Conservation (phyloP, 2,329 filamentous ascomycete genomes). For the Colletotrichum liriopes region DNA sequence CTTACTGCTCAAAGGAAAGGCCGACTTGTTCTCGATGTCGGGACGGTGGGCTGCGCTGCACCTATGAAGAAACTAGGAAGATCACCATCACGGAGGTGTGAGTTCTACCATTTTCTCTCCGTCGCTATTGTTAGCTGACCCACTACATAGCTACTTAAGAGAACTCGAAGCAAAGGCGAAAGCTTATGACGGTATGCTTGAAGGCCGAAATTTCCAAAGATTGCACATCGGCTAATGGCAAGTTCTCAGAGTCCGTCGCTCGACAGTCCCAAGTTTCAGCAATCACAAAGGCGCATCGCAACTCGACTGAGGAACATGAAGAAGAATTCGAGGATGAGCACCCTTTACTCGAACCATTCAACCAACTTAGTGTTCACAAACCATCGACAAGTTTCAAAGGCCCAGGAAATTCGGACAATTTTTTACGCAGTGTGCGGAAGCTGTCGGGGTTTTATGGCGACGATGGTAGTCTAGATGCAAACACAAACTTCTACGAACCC, state of each 20-base stretch:
- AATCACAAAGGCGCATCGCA: conserved; percentile 4
- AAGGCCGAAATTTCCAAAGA: no score
- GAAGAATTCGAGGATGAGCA: conserved; percentile 52
- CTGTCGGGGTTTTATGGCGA: conserved; percentile 53
- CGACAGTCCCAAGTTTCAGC: conserved; percentile 4
- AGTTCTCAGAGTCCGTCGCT: background rate
- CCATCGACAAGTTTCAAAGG: conserved; percentile 54
- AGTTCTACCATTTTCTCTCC: background rate
- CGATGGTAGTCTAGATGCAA: conserved; percentile 51
- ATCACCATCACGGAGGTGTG: conserved; percentile 54
- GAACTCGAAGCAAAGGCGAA: conserved; percentile 37
- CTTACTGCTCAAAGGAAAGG: conserved; percentile 56
- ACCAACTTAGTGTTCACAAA: conserved; percentile 52
- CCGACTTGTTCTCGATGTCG: conserved; percentile 54
- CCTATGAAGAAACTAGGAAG: conserved; percentile 55
- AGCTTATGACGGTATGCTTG: conserved; percentile 28
- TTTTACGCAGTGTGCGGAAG: conserved; percentile 55
- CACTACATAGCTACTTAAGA: conserved; percentile 12
- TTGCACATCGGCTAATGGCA: background rate
- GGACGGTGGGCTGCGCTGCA: conserved; percentile 49
- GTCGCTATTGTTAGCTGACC: background rate
- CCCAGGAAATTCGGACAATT: conserved; percentile 56
- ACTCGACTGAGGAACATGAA: conserved; percentile 46
- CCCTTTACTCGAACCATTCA: conserved; percentile 54
- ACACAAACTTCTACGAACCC: conserved; percentile 54